These are phyloP conservation scores for Nicotiana attenuata DNA, from an alignment of 257 asterid genomes.

Conservation along the genomic window DNA sequence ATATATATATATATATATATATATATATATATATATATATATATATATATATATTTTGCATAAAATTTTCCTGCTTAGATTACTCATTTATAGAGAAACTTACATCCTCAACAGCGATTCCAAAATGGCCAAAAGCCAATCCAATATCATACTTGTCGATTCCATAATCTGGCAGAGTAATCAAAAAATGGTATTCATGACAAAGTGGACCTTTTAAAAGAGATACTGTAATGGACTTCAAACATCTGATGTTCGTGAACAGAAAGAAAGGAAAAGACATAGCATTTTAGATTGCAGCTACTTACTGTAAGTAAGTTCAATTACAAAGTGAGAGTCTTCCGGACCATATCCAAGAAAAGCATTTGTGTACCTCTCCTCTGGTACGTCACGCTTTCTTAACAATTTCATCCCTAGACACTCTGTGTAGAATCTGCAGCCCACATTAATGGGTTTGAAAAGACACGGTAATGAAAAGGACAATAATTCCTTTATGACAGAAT, in stretches of 20 bases:
- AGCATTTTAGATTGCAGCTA: not conserved
- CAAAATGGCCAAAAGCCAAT: constrained; percentile 87
- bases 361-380: constrained; percentile 91
- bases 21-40: too few species aligned
- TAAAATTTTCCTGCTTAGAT: not conserved
- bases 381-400: constrained; percentile 84
- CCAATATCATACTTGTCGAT: constrained; percentile 91
- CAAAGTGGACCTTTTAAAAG: not conserved
- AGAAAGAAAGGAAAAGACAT: not conserved
- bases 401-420: constrained; percentile 98
- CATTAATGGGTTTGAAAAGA: not conserved
- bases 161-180: constrained; percentile 71
- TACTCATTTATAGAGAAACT: constrained; percentile 24
- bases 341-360: constrained; percentile 99
- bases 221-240: not conserved
- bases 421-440: constrained; percentile 74
- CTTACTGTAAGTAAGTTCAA: constrained; percentile 97
- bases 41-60: not conserved
- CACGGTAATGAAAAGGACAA: not conserved
- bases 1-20: too few species aligned
- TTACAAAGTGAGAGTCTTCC: constrained; percentile 94
- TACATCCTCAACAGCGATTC: constrained; percentile 96
- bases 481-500: not conserved
- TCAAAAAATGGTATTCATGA: constrained; percentile 10
- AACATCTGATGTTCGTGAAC: not conserved